Conservation (phyloP, 352 stramenopile genomes). For the Plasmopara muralis region DNA sequence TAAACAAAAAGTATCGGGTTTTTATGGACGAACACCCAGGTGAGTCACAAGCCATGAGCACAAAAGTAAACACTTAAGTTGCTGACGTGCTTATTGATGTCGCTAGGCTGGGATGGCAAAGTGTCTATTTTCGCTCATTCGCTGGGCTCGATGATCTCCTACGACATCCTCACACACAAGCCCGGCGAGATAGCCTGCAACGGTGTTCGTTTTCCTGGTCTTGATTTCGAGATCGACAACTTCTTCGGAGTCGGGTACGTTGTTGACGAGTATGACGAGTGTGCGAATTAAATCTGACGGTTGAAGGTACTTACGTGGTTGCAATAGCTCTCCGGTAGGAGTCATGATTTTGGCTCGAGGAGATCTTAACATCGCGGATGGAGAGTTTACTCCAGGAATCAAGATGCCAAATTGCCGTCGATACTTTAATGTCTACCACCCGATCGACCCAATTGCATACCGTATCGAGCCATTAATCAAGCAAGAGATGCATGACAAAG, state of each 20-base stretch:
- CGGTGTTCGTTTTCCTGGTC: constrained; percentile 62
- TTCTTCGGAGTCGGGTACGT: constrained; percentile 78
- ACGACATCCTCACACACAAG: constrained; percentile 86
- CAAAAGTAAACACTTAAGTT: neutral
- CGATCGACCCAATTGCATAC: constrained; percentile 89
- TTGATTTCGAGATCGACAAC: constrained; percentile 84
- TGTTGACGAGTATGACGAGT: neutral
- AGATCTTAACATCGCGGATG: constrained; percentile 68
- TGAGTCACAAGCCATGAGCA: constrained; percentile 6
- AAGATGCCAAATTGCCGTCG: constrained; percentile 71
- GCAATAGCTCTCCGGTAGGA: constrained; percentile 60
- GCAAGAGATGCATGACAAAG: constrained; percentile 84
- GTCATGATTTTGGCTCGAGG: constrained; percentile 81
- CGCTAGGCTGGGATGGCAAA: constrained; percentile 72
- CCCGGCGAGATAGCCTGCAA: constrained; percentile 50
- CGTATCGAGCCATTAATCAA: constrained; percentile 86
- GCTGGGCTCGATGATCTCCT: constrained; percentile 87
- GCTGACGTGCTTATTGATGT: neutral
- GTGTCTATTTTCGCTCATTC: constrained; percentile 89
- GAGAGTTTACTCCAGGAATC: constrained; percentile 71
- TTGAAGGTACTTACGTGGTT: constrained; percentile 6
- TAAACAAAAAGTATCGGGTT: constrained; percentile 87
- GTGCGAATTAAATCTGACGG: neutral
- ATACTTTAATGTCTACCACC: constrained; percentile 91
- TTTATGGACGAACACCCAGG: constrained; percentile 85